These are phyloP conservation scores for Beauveria asiatica DNA, from an alignment of 2,329 filamentous ascomycete species.

Conservation along the genomic window DNA sequence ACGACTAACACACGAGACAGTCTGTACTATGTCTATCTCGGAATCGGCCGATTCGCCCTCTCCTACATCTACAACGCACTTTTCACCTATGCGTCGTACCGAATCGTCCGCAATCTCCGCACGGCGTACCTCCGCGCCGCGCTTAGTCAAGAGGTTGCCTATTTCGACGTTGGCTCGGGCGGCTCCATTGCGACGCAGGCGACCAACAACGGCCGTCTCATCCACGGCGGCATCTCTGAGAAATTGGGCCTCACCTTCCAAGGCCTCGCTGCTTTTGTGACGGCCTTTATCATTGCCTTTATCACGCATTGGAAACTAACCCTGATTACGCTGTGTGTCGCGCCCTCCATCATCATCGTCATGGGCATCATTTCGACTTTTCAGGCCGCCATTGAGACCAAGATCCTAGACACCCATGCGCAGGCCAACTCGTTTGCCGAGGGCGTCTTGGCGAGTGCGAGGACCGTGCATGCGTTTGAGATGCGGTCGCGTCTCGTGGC, in stretches of 20 bases:
- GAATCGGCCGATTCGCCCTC: constrained; percentile 42
- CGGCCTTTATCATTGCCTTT: constrained; percentile 32
- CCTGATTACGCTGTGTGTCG: constrained; percentile 27
- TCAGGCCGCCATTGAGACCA: constrained; percentile 25
- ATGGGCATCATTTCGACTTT: constrained; percentile 21
- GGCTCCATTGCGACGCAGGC: constrained; percentile 35
- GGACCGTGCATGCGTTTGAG: constrained; percentile 36
- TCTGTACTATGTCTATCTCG: constrained; percentile 51
- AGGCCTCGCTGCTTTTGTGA: constrained; percentile 27
- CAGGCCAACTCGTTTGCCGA: constrained; percentile 29
- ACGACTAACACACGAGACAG: constrained; percentile 18
- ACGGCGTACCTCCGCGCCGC: constrained; percentile 41
- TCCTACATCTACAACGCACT: constrained; percentile 37
- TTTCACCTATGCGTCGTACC: constrained; percentile 41
- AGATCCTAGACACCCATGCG: constrained; percentile 26
- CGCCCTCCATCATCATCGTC: constrained; percentile 22
- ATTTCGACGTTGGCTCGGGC: constrained; percentile 35
- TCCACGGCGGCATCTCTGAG: constrained; percentile 32
- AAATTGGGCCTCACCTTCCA: constrained; percentile 33
- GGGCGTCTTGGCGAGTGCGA: constrained; percentile 27
- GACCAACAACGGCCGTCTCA: constrained; percentile 35
- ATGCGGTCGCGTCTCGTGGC: constrained; percentile 29
- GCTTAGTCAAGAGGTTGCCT: constrained; percentile 41
- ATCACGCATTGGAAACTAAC: constrained; percentile 36
- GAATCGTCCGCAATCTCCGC: constrained; percentile 40